Evolutionary conservation across 164 flowering plant genomes (phyloP), one percentile per base, ranked within the genome.

Genomic region (Aristolochia contorta): DNA sequence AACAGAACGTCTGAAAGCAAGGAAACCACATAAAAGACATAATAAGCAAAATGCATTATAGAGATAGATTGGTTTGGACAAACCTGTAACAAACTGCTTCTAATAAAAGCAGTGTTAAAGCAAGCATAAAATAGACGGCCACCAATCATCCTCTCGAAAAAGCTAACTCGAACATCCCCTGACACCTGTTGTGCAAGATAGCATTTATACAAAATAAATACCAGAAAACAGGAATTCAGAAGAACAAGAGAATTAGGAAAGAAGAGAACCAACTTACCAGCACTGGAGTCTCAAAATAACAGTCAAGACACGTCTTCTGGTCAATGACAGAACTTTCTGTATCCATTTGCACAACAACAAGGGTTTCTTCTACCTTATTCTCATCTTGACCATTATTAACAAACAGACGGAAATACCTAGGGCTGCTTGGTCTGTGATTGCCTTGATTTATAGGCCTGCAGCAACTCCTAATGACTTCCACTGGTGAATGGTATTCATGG

Each of bases 71-170:
- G 30, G 30, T 27, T 2, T 27, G 30, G 30, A 13, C 16, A 16
- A 23, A 86, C 96, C 91, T 89, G 96, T 21, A 83, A 67, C 72
- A 89, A 62, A 77, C 86, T 74, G 65, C 77, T 81, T 47, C 59
- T 78, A 4, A 87, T 85, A 72, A 90, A 87, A 60, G 89, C 76
- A 41, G 95, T 85, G 46, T 87, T 87, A 68, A 85, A 90, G 70
- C 95, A 90, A 10, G 77, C 76, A 66, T 90, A 87, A 66, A 87
- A 90, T 43, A 90, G 80, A 27, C 95, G 92, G 46, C 87, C 84
- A 54, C 95, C 97, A 23, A 74, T 73, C 85, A 79, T 72, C 73
- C 81, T 87, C 51, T 85, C 80, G 66, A 81, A 90, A 70, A 90
- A 85, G 67, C 70, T 81, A 54, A 90, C 67, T 2, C 87, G 77